These are phyloP conservation scores for Auxenochlorella pyrenoidosa DNA, from an alignment of 139 green algal species.

Conservation along the genomic window DNA sequence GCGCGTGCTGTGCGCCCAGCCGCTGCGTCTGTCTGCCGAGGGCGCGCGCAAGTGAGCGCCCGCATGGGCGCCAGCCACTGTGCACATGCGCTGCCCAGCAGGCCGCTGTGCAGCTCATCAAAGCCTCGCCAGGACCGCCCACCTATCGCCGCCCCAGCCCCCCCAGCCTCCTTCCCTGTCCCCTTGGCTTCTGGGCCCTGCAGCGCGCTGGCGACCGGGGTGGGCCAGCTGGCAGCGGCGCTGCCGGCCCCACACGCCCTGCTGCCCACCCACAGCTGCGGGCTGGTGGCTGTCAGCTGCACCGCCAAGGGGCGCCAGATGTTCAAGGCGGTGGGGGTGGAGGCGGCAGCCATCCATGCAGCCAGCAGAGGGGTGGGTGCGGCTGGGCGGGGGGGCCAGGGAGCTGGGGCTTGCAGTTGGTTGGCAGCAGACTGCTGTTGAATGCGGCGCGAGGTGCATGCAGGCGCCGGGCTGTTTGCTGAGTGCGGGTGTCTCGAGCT, in stretches of 20 bases:
- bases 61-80: not conserved
- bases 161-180: not conserved
- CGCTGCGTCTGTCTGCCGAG: not conserved
- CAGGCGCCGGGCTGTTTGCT: not conserved
- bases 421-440: no score
- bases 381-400: not conserved
- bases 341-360: not conserved
- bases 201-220: not conserved
- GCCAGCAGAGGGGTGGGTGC: not conserved
- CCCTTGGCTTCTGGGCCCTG: not conserved
- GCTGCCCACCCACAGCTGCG: conserved; percentile 12
- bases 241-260: not conserved
- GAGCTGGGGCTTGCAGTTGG: no score
- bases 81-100: not conserved
- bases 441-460: not conserved
- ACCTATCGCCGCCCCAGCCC: not conserved
- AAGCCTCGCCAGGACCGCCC: not conserved
- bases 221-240: not conserved
- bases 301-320: conserved; percentile 17
- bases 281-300: conserved; percentile 12
- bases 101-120: not conserved
- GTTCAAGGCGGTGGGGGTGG: not conserved
- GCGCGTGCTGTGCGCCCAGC: conserved; percentile 12
- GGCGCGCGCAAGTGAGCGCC: not conserved
- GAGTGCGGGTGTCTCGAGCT: not conserved